Evolutionary conservation across 129 eudicot genomes (phyloP).

Genomic region (Calendula officinalis): DNA sequence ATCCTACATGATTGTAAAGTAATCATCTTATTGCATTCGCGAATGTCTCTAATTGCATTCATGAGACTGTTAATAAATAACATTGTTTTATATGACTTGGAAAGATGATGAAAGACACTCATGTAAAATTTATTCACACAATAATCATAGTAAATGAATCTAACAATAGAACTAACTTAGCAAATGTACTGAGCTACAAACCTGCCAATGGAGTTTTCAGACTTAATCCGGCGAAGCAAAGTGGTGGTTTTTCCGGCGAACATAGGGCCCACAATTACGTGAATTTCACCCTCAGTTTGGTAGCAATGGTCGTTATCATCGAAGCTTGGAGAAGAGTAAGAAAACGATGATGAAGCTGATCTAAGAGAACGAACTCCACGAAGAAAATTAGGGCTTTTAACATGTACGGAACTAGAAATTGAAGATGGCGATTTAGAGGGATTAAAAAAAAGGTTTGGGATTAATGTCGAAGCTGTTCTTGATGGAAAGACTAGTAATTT

Average conservation of each 20-base stretch:
- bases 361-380: conserved; percentile 13
- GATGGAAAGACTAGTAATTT: conserved; percentile 51
- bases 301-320: conserved; percentile 15
- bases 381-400: conserved; percentile 35
- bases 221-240: conserved; percentile 63
- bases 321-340: conserved; percentile 2
- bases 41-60: too few relatives aligned
- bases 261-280: conserved; percentile 87
- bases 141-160: background rate
- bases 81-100: too few relatives aligned
- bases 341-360: conserved; percentile 9
- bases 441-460: conserved; percentile 35
- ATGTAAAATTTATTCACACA: background rate
- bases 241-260: conserved; percentile 84
- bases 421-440: conserved; percentile 26
- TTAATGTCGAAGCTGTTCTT: conserved; percentile 32
- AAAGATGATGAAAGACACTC: background rate
- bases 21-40: too few relatives aligned
- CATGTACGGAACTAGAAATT: conserved; percentile 9
- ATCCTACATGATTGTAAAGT: too few relatives aligned
- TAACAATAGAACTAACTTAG: background rate
- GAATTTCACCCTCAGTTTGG: conserved; percentile 51
- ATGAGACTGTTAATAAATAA: too few relatives aligned
- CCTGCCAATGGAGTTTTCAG: conserved; percentile 76
- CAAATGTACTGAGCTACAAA: conserved; percentile 6